Evolutionary conservation across 164 flowering plant species (phyloP).

Genomic region (Nymphaea thermarum): DNA sequence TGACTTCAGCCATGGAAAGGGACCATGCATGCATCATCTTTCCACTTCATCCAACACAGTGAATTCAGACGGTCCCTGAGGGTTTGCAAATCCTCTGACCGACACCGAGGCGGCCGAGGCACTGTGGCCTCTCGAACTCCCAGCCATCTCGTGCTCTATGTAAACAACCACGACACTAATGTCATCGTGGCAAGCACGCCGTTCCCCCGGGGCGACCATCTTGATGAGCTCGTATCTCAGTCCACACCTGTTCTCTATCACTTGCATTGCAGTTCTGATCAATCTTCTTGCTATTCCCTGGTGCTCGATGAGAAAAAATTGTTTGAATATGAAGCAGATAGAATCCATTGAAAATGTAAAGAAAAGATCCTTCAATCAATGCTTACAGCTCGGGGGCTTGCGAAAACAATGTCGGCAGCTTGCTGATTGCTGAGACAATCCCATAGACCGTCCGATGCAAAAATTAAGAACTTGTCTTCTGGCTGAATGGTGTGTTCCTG

Average conservation of each 20-base stretch:
- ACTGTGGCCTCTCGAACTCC: not conserved
- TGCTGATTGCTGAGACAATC: not conserved
- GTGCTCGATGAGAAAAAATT: too few species aligned
- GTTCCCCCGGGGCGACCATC: not conserved
- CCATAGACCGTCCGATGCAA: not conserved
- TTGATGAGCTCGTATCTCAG: not conserved
- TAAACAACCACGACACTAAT: not conserved
- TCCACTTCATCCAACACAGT: not conserved
- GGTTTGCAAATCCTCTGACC: not conserved
- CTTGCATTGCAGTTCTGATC: not conserved
- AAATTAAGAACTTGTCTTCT: not conserved
- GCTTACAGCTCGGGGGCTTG: not conserved
- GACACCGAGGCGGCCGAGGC: not conserved
- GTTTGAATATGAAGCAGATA: too few species aligned
- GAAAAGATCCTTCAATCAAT: too few species aligned
- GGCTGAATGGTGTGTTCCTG: not conserved
- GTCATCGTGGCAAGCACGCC: not conserved
- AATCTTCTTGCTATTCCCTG: not conserved
- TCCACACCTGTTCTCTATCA: not conserved
- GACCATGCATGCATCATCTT: too few species aligned
- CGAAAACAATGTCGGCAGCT: not conserved
- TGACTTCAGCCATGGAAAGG: too few species aligned
- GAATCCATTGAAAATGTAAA: not conserved
- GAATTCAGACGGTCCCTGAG: not conserved
- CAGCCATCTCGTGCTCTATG: not conserved